Conservation (phyloP, 1,284 basidiomycete genomes). For the Ustilago trichophora region DNA sequence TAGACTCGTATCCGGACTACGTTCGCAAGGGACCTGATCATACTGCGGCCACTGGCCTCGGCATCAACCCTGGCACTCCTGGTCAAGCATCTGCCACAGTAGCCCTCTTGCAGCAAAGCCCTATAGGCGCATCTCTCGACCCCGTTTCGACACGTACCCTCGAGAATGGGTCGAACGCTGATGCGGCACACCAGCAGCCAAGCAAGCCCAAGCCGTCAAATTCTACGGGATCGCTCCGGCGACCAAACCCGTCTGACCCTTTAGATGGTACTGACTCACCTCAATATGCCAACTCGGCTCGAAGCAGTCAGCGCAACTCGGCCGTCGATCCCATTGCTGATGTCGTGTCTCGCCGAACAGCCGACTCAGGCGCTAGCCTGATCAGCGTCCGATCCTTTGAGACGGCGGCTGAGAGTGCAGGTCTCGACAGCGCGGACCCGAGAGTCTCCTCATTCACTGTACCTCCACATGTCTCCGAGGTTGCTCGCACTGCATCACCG, state of each 20-base stretch:
- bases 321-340: slow-evolving; percentile 15
- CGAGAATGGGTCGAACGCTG: not conserved
- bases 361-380: slow-evolving; percentile 37
- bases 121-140: not conserved
- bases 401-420: slow-evolving; percentile 48
- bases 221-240: not conserved
- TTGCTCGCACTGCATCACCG: not conserved
- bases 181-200: not conserved
- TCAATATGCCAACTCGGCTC: not conserved
- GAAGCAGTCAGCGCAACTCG: slow-evolving; percentile 33
- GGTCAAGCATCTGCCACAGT: not conserved
- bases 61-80: slow-evolving; percentile 4
- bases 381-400: slow-evolving; percentile 46
- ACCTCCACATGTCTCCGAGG: not conserved
- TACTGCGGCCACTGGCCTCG: slow-evolving; percentile 11
- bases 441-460: slow-evolving; percentile 7
- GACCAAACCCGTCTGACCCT: not conserved
- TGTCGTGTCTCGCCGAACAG: slow-evolving; percentile 11
- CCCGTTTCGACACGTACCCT: not conserved
- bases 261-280: slow-evolving; percentile 11
- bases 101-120: not conserved
- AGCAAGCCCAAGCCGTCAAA: slow-evolving; percentile 1
- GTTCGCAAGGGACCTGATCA: not conserved
- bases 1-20: not conserved
- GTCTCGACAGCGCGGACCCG: slow-evolving; percentile 20